Conservation (phyloP, 257 asterid species). For the Craterostigma plantagineum region DNA sequence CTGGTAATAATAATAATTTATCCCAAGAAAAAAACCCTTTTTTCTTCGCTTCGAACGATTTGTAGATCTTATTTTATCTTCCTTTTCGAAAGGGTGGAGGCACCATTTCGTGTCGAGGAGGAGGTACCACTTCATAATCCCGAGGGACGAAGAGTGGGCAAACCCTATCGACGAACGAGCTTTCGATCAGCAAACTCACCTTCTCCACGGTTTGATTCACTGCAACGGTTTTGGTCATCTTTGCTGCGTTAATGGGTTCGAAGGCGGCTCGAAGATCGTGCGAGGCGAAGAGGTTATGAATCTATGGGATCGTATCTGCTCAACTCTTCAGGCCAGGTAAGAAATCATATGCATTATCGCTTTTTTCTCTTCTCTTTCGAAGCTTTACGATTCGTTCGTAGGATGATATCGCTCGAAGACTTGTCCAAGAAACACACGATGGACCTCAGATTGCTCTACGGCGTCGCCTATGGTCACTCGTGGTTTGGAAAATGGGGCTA, state of each 20-base stretch:
- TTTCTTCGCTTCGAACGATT: not conserved
- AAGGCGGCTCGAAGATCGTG: slow-evolving; percentile 58
- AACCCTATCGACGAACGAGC: slow-evolving; percentile 35
- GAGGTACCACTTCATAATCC: slow-evolving; percentile 79
- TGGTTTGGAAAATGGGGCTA: slow-evolving; percentile 97
- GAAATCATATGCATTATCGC: not conserved
- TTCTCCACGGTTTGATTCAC: slow-evolving; percentile 77
- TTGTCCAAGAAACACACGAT: slow-evolving; percentile 47
- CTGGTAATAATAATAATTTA: slow-evolving; percentile 43
- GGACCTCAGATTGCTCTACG: slow-evolving; percentile 73
- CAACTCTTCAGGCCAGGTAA: slow-evolving; percentile 44
- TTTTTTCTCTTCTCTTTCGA: not conserved
- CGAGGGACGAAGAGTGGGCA: slow-evolving; percentile 55
- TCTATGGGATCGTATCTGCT: slow-evolving; percentile 82
- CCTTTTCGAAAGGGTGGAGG: slow-evolving; percentile 91
- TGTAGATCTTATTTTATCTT: not conserved
- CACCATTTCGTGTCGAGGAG: slow-evolving; percentile 68
- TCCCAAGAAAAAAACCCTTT: not conserved
- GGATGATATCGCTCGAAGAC: slow-evolving; percentile 77
- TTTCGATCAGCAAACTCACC: no score
- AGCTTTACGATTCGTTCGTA: slow-evolving; percentile 11
- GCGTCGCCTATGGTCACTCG: slow-evolving; percentile 70
- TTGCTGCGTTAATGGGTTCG: slow-evolving; percentile 66
- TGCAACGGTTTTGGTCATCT: slow-evolving; percentile 82
- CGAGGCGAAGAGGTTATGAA: slow-evolving; percentile 67